These are phyloP conservation scores for Penicillium macrosclerotiorum DNA, from an alignment of 495 filamentous ascomycete genomes.

Conservation along the genomic window DNA sequence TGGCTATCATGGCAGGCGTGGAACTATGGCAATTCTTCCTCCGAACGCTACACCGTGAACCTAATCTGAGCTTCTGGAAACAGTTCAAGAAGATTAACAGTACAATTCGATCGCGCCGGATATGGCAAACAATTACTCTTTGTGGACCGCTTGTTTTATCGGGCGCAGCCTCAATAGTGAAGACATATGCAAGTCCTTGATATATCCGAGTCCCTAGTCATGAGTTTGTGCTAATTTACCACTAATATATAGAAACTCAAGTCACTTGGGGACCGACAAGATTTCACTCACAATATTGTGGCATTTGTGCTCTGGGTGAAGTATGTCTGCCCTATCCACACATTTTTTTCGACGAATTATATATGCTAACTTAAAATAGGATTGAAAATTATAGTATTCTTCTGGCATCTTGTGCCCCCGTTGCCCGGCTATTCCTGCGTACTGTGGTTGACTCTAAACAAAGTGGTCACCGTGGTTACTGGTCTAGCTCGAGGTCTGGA, in stretches of 20 bases:
- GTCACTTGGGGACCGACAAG: constrained; percentile 25
- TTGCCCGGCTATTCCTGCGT: constrained; percentile 32
- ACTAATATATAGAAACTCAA: constrained; percentile 34
- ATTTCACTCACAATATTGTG: constrained; percentile 39
- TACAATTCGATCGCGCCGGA: constrained; percentile 29
- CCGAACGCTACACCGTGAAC: constrained; percentile 28
- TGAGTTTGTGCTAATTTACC: too few species aligned
- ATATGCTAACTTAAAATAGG: too few species aligned
- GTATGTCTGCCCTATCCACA: constrained; percentile 14
- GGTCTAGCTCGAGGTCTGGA: constrained; percentile 23
- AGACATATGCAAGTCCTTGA: constrained; percentile 34
- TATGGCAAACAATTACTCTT: constrained; percentile 37
- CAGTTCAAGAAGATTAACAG: constrained; percentile 32
- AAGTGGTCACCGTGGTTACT: constrained; percentile 26
- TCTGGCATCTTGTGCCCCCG: constrained; percentile 32
- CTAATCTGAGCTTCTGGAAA: constrained; percentile 24
- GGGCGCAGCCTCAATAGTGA: constrained; percentile 35
- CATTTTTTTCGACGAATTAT: too few species aligned
- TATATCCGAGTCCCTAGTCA: too few species aligned
- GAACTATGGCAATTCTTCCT: constrained; percentile 39
- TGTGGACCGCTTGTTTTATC: constrained; percentile 33
- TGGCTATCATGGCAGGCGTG: constrained; percentile 31
- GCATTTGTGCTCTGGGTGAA: constrained; percentile 39
- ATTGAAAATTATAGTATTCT: constrained; percentile 41
- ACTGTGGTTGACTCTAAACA: constrained; percentile 23